Evolutionary conservation across 192 early-diverging fungal species (phyloP), one percentile per base, ranked within the genome.

Genomic region (Coemansia sp.): DNA sequence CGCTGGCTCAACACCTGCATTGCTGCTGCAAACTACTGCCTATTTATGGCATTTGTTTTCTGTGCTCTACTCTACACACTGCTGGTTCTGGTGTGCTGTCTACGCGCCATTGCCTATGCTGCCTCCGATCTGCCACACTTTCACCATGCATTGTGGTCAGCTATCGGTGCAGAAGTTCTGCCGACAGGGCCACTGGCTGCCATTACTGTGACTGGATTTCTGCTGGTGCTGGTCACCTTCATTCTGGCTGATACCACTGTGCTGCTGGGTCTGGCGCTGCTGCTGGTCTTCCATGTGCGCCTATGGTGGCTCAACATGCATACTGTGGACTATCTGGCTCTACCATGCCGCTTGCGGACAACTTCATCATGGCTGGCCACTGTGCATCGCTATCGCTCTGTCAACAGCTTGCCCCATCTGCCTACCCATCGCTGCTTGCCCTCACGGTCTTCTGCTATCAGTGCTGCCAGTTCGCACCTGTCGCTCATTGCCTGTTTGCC

Each of bases 1-100:
- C 53, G 71, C 15, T 71, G 64, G 62, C 75, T 82, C 38, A 74
- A 71, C 31, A 71, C 71, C 1, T 76, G 75, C 26, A 56, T 82
- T 5, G 71, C 63, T 17, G 28, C 12, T 0, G 50, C 64, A 37
- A 70, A 73, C 61, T 70, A 71, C 49, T n/a, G 54, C 11, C 69
- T 46, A 20, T 77, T 82, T 25, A 70, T 74, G 36, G 48, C 66
- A 6, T 77, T 75, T 51, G 48, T 79, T 4, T 31, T 34, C 6
- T 23, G 50, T 23, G 71, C 69, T 8, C 46, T 58, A 53, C 36
- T 63, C n/a, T 58, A 79, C 49, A 36, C 57, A 15, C 9, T 63
- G 18, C 28, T 70, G 15, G 60, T 64, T 21, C 80, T 82, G 31
- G 65, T 52, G 3, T 68, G 67, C 28, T 50, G 63, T 4, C 12